A percentile compares a stretch with the other conserved stretches of the same genome.
Conservation (phyloP, 495 filamentous ascomycete species). For the Xylaria venustula region DNA sequence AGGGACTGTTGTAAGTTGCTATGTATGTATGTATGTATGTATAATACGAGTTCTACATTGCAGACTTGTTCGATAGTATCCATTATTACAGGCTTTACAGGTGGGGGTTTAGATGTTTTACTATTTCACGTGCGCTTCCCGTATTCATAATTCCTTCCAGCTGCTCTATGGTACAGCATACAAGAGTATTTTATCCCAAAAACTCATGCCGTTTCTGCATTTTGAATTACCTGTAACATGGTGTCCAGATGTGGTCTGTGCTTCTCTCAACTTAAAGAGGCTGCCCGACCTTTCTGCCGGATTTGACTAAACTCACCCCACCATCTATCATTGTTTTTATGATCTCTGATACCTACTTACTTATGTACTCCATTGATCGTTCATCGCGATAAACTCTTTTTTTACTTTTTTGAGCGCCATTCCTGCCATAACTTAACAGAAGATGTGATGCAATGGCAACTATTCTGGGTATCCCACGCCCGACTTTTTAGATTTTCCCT, state of each 20-base stretch:
- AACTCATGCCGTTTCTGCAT: no score
- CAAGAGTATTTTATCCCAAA: no score
- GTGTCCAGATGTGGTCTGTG: neutral
- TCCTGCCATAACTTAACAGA: neutral
- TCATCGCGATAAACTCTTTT: no score
- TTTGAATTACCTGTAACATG: no score
- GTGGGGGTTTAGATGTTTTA: no score
- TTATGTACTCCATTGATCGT: no score
- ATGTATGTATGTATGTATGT: no score
- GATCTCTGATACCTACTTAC: neutral
- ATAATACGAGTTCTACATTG: neutral
- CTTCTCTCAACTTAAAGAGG: neutral
- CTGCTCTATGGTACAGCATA: no score
- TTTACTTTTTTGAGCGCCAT: no score
- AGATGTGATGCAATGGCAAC: neutral
- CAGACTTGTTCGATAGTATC: neutral
- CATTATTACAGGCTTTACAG: neutral
- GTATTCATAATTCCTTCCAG: neutral
- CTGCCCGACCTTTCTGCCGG: no score
- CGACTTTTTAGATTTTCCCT: neutral
- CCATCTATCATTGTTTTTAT: neutral
- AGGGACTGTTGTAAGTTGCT: constrained; percentile 65
- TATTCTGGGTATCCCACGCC: neutral
- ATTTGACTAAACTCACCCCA: neutral
- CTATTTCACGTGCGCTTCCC: neutral